Evolutionary conservation across 2,329 filamentous ascomycete species (phyloP), one percentile per base, ranked within the genome.

Genomic region (Neocatenulostroma microsporum): DNA sequence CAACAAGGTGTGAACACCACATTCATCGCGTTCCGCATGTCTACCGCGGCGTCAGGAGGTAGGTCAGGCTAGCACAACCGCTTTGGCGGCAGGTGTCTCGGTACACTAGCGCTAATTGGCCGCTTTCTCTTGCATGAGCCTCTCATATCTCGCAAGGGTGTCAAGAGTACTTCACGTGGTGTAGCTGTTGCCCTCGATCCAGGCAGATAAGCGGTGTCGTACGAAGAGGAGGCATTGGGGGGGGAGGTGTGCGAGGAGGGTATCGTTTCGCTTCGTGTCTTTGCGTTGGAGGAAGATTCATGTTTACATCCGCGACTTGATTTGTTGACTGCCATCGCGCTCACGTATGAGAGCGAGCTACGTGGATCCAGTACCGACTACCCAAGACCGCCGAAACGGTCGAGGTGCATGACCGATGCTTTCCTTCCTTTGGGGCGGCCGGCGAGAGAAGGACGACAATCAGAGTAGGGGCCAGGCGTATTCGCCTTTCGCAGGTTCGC

Each of bases 401-500:
- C 31, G 35, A 34, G 12, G 29, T 35, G 36, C 42, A 39, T 30
- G 29, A 11, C 25, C 30, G 19, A 47, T 47, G 44, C 39, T 46
- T 26, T 30, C 35, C 6, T 37, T 40, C 21, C 17, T 44, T 9
- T 36, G 27, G 20, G 13, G 26, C 17, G 33, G 23, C 12, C 28
- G 37, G 14, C 21, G 36, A n/a, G 27, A 30, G 10, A 42, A 34
- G 18, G 18, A 25, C 23, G 26, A 30, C 18, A 30, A 36, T 33
- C 36, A 29, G 21, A 40, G 14, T 21, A 33, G 30, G 15, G 30
- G 33, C 14, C 19, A 30, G 5, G 15, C 6, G 9, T 37, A 34
- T 10, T 45, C 44, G 26, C 39, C 43, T 14, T 40, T 45, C 5
- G 35, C 43, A 21, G 34, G 28, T 11, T 50, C 51, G 15, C 50